Percentiles rank a stretch among this genome's conserved stretches.
These are phyloP conservation scores for Penicillium sp. DNA, from an alignment of 2,329 filamentous ascomycete species.

Conservation along the genomic window DNA sequence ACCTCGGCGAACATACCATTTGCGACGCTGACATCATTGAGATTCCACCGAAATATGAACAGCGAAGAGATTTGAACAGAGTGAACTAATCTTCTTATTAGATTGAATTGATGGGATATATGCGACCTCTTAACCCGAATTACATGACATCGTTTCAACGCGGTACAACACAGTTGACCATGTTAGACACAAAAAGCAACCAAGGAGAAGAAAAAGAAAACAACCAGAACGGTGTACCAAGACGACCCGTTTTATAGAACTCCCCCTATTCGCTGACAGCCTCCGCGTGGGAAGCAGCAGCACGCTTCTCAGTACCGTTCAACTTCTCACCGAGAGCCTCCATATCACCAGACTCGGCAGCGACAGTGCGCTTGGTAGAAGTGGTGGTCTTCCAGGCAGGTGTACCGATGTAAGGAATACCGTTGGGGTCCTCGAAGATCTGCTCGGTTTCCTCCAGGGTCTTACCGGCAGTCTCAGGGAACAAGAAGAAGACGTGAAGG, in stretches of 20 bases:
- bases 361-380: conserved; percentile 27
- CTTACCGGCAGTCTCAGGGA: conserved; percentile 67
- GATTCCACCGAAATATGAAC: not conserved
- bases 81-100: not conserved
- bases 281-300: conserved; percentile 14
- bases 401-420: conserved; percentile 37
- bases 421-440: conserved; percentile 54
- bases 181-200: not conserved
- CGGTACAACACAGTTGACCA: not conserved
- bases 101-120: not conserved
- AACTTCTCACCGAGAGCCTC: conserved; percentile 31
- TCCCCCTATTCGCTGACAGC: not conserved
- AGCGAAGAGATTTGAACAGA: not conserved
- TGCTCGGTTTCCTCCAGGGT: conserved; percentile 72
- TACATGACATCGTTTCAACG: conserved; percentile 9
- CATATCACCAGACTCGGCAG: conserved; percentile 31
- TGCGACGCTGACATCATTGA: not conserved
- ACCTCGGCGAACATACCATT: not conserved
- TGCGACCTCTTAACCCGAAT: conserved; percentile 1
- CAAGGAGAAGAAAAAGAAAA: not conserved
- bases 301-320: conserved; percentile 12
- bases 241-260: not conserved
- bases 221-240: not conserved
- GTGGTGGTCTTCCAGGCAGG: conserved; percentile 40
- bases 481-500: conserved; percentile 62